Percentiles rank a stretch among this genome's conserved stretches.
Conservation (phyloP, 2,329 filamentous ascomycete genomes). For the Sclerotinia subarctica region DNA sequence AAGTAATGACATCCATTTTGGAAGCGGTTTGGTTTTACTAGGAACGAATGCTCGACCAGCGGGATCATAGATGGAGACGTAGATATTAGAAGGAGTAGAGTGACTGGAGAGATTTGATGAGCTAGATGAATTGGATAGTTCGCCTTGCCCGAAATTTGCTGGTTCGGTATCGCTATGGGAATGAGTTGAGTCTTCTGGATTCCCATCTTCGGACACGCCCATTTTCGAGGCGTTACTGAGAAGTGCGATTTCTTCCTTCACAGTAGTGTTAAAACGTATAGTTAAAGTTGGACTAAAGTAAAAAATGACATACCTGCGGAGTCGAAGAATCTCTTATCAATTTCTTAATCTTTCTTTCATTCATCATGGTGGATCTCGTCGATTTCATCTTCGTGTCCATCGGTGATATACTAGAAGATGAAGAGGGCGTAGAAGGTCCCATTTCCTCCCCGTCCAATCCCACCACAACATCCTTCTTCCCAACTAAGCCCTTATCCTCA, state of each 20-base stretch:
- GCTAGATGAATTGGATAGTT: not conserved
- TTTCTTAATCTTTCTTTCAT: constrained; percentile 22
- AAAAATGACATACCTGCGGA: constrained; percentile 2
- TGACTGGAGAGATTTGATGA: not conserved
- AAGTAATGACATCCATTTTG: constrained; percentile 39
- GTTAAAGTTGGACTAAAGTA: not conserved
- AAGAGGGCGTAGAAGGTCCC: not conserved
- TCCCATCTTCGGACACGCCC: constrained; percentile 27
- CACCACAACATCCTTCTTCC: not conserved
- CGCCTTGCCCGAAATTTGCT: constrained; percentile 5
- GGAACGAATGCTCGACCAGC: constrained; percentile 48
- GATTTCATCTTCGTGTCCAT: not conserved
- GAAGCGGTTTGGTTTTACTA: constrained; percentile 51
- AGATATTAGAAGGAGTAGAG: constrained; percentile 39
- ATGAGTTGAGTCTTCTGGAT: constrained; percentile 20
- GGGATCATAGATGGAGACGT: constrained; percentile 51
- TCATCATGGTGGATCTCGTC: constrained; percentile 14
- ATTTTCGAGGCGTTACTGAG: constrained; percentile 29
- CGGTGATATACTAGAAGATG: not conserved
- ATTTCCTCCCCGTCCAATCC: constrained; percentile 21
- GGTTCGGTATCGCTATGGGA: constrained; percentile 23
- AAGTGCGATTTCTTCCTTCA: constrained; percentile 21
- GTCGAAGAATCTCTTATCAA: constrained; percentile 21
- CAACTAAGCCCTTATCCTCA: constrained; percentile 23
- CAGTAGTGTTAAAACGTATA: not conserved